Evolutionary conservation across 2,329 filamentous ascomycete species (phyloP), one percentile per base, ranked within the genome.

Genomic region (Beauveria brongniartii): DNA sequence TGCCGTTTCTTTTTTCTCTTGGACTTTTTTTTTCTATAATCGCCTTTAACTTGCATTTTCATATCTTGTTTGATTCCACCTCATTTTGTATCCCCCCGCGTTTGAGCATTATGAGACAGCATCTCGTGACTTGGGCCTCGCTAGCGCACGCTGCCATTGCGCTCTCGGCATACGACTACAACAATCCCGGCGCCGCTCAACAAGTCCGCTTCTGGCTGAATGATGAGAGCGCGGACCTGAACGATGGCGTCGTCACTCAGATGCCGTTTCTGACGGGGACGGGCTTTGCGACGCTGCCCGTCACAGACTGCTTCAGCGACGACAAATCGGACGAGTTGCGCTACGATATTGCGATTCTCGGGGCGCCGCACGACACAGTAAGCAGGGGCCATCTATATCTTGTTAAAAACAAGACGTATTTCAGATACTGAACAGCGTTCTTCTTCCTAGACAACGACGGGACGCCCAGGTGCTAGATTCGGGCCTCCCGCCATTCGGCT

Each of bases 401-500:
- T 37, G 34, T 16, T 1, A 5, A 34, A 16, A 16, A 37, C 1
- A 16, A 37, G 10, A 37, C 5, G 0, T 0, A 16, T 37, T 37
- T 37, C 34, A 16, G 34, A 37, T 16, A 37, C 34, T 37, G 0
- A 37, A 37, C 34, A 6, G 34, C 34, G 6, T 16, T 37, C 14
- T 37, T 8, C 8, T 20, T 18, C 44, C 18, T 46, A 67, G 66
- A 64, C 64, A 10, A 66, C 66, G 6, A 68, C 65, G 1, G 64
- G 62, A 20, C 63, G 67, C 5, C 67, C 66, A 0, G 67, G 67
- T 1, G 66, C 87, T 12, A 83, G 91, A 10, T 96, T 95, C 69
- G 91, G 91, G 0, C 91, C 91, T 28, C 84, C 89, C 43, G 89
- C 89, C 34, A 94, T 95, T 66, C 86, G 91, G 60, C 85, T 88